Base-by-base conservation (phyloP, 2,329 filamentous ascomycete genomes). In the Paecilomyces formosus region DNA sequence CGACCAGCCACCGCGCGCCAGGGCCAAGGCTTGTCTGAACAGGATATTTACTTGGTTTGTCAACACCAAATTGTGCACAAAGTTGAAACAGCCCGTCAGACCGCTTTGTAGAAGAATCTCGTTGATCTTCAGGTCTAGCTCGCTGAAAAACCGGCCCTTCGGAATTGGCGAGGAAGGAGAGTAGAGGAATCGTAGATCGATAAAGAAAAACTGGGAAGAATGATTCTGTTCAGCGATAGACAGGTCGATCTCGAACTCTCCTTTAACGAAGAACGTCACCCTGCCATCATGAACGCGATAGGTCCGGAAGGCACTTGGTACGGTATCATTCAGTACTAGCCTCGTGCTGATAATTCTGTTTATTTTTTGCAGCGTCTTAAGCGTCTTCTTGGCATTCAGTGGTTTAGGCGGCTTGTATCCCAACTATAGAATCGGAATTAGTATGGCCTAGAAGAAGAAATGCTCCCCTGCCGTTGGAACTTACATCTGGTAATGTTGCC, bases 241-340 rank as follows among this genome's bases (percentile, higher is more conserved):
- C 55, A 99, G 82, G 70, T 97, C 94, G 21, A 97, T 85, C 72
- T 97, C 93, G 66, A 97, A 97, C 72, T 97, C 93, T 56, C 85
- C 84, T 2, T 84, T 78, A 1, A 97, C 89, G 53, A 79, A 83
- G 72, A 99, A 99, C 0, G 92, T 97, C 6, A 89, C 93, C 54
- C 93, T 86, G n/a, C 95, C 94, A 55, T 90, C 89, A 56, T 83
- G 82, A 60, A 99, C 89, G 4, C 81, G 82, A 75, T 92, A 97
- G 60, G 89, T 82, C 65, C 82, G 83, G 70, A 97, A 90, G 57
- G 88, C 82, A n/a, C 79, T 75, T 0, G 94, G 94, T 53, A 97
- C 84, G 62, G 87, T 85, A 65, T 97, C 92, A 60, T 96, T 84
- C 13, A 97, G 78, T 58, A 90, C 91, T n/a, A 99, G 77, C 55